These are phyloP conservation scores for Phaffomyces antillensis DNA, from an alignment of 805 yeast genomes.

Conservation along the genomic window DNA sequence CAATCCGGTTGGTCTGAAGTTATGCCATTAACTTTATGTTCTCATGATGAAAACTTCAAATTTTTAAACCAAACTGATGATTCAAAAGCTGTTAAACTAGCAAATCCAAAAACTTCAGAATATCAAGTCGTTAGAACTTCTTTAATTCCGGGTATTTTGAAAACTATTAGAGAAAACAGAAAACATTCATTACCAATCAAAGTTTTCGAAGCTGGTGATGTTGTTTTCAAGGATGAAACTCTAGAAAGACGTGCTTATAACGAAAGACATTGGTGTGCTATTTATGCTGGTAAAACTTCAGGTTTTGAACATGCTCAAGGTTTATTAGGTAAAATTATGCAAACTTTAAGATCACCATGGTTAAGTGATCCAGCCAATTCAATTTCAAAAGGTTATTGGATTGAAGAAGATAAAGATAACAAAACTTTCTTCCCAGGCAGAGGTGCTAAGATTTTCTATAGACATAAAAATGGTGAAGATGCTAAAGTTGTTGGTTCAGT, in stretches of 20 bases:
- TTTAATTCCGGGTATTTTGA: conserved; percentile 86
- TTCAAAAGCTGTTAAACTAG: conserved; percentile 79
- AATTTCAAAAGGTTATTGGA: conserved; percentile 77
- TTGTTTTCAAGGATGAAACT: conserved; percentile 72
- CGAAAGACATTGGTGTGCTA: conserved; percentile 92
- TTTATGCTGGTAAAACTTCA: conserved; percentile 89
- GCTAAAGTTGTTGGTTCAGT: conserved; percentile 66
- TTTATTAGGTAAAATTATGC: conserved; percentile 88
- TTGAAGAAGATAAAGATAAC: conserved; percentile 58
- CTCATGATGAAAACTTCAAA: conserved; percentile 94
- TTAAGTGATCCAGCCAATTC: conserved; percentile 40
- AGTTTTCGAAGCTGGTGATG: conserved; percentile 94
- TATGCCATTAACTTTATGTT: conserved; percentile 89
- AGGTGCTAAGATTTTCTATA: conserved; percentile 82
- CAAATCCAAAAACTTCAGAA: conserved; percentile 93
- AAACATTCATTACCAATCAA: conserved; percentile 90
- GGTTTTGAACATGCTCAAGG: conserved; percentile 96
- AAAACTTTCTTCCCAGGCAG: conserved; percentile 93
- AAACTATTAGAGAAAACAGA: conserved; percentile 93
- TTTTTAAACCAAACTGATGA: conserved; percentile 73
- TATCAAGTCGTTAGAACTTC: conserved; percentile 97
- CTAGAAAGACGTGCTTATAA: conserved; percentile 87
- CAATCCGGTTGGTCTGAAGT: conserved; percentile 96
- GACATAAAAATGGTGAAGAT: conserved; percentile 52
- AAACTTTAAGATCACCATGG: conserved; percentile 89